These are phyloP conservation scores for Lunularia cruciata DNA, from an alignment of 225 moss, liverwort and hornwort species.

Conservation along the genomic window DNA sequence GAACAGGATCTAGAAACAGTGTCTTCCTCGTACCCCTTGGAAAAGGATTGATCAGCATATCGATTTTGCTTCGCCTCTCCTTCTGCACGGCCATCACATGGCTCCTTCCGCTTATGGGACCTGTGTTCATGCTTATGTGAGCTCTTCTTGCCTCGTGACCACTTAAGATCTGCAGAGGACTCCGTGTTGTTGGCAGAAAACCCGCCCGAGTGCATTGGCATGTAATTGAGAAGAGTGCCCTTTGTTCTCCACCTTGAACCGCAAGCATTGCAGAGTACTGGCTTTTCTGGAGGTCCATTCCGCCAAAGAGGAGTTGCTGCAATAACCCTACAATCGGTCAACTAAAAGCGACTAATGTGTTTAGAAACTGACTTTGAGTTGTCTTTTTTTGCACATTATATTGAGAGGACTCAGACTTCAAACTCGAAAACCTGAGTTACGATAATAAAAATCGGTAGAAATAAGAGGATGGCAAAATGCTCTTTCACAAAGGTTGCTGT, in stretches of 20 bases:
- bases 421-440: too few species aligned
- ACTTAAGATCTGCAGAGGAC: constrained; percentile 44
- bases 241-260: constrained; percentile 96
- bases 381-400: too few species aligned
- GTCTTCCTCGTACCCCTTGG: constrained; percentile 61
- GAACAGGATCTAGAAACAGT: constrained; percentile 36
- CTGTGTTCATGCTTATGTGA: constrained; percentile 67
- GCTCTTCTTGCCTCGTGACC: constrained; percentile 70
- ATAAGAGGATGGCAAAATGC: too few species aligned
- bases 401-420: too few species aligned
- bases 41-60: constrained; percentile 47
- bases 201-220: constrained; percentile 97
- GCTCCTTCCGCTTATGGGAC: constrained; percentile 80
- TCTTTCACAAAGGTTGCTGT: too few species aligned
- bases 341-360: too few species aligned
- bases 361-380: too few species aligned
- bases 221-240: constrained; percentile 84
- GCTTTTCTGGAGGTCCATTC: constrained; percentile 90
- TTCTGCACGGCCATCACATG: constrained; percentile 60
- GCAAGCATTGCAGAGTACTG: constrained; percentile 96
- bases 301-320: constrained; percentile 96
- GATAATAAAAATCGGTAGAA: too few species aligned
- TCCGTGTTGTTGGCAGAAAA: constrained; percentile 65
- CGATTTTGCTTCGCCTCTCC: constrained; percentile 56
- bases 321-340: constrained; percentile 26